Evolutionary conservation across 345 rosid genomes (phyloP), one percentile per base, ranked within the genome.

Genomic region (Xanthoceras sorbifolium): DNA sequence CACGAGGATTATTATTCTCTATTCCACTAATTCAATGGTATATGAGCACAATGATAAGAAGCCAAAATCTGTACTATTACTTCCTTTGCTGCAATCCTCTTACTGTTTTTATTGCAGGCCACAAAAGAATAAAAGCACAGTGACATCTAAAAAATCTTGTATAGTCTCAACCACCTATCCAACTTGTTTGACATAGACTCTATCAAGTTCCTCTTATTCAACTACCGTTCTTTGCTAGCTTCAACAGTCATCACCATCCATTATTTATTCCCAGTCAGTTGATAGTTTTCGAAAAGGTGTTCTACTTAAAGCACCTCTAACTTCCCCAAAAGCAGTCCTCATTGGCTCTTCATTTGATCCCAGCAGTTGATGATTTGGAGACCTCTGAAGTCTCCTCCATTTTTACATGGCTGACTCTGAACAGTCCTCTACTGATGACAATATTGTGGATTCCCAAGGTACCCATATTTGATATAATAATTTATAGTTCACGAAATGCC

Each of bases 401-500:
- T 64, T 73, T 46, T 72, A 26, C 23, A 89, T 89, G 93, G 93
- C 88, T 63, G 89, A 86, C 76, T 82, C 93, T 22, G 81, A 83
- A 67, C 84, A 80, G 77, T 86, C 88, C 61, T 83, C 90, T 64
- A 84, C 88, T 32, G 79, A 75, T 61, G 86, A 79, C 64, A 77
- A 81, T 72, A 76, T 0, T 9, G 72, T 32, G 36, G 82, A 83
- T 55, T 81, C 83, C 28, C 82, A 34, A 83, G 87, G 92, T 89
- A 82, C 62, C 50, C 14, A 9, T n/a, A n/a, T 52, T 60, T 38
- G 4, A 38, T 20, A 4, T 42, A 8, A n/a, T n/a, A 4, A 50
- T 44, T 1, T 11, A 12, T 0, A 5, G n/a, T n/a, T 32, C 50
- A n/a, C 1, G 48, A 2, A 34, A 64, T 34, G 9, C 18, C 9